These are phyloP conservation scores for Chaetomium olivaceum DNA, from an alignment of 2,329 filamentous ascomycete genomes.

Conservation along the genomic window DNA sequence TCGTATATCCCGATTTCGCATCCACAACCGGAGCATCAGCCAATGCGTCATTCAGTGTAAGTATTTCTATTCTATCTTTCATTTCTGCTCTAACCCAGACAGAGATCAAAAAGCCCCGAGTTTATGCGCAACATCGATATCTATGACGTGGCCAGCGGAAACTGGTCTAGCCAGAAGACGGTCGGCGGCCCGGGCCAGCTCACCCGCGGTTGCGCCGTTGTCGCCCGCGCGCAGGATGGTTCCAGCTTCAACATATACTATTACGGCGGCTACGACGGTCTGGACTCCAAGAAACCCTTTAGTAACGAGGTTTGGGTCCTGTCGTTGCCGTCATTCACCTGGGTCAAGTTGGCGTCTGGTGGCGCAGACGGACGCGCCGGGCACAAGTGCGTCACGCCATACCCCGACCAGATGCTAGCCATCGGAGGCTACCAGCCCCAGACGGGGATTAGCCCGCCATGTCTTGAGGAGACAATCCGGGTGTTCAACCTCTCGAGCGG, in stretches of 20 bases:
- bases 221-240: conserved; percentile 68
- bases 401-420: conserved; percentile 78
- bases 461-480: conserved; percentile 57
- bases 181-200: conserved; percentile 56
- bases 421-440: conserved; percentile 64
- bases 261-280: conserved; percentile 71
- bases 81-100: conserved; percentile 29
- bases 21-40: conserved; percentile 33
- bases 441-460: conserved; percentile 38
- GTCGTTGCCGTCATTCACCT: conserved; percentile 77
- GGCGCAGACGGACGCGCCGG: conserved; percentile 60
- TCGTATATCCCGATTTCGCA: conserved; percentile 58
- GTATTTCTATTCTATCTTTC: conserved; percentile 24
- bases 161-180: conserved; percentile 71
- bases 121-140: conserved; percentile 74
- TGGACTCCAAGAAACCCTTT: conserved; percentile 43
- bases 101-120: conserved; percentile 64
- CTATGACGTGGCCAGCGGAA: conserved; percentile 69
- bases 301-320: conserved; percentile 77
- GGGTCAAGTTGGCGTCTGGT: conserved; percentile 59
- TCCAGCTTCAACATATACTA: conserved; percentile 83
- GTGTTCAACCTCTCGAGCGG: conserved; percentile 73
- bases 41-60: conserved; percentile 44
- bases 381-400: conserved; percentile 73
- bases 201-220: conserved; percentile 71